phyloP scores from a whole-genome alignment of 805 yeast genomes.

The Myxozyma geophila region DNA sequence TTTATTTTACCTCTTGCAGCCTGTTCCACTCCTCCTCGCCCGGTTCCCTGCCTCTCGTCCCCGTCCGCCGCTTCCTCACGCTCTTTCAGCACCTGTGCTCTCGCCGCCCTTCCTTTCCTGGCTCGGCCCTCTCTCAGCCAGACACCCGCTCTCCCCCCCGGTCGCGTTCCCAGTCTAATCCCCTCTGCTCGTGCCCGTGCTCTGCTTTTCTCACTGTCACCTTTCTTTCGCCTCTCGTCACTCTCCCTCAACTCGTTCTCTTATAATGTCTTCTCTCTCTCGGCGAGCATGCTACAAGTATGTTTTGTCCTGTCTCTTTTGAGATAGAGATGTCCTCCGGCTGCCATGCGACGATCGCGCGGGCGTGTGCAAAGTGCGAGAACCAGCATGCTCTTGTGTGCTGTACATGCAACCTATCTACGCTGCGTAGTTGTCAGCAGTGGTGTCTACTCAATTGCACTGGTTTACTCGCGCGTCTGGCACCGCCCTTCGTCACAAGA shows the following conservation, averaged over 20 bases:
- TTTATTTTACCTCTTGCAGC: conserved; percentile 6
- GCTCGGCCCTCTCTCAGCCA: not conserved
- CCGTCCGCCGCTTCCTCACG: not conserved
- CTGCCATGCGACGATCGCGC: too few relatives aligned
- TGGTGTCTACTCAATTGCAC: too few relatives aligned
- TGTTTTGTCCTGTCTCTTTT: conserved; percentile 5
- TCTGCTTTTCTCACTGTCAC: not conserved
- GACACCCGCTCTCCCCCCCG: not conserved
- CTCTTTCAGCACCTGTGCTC: not conserved
- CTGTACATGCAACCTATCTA: too few relatives aligned
- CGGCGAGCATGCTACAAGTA: conserved; percentile 39
- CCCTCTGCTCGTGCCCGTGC: not conserved
- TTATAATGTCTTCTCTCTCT: conserved; percentile 33
- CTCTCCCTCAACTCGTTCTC: not conserved
- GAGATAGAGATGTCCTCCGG: not conserved
- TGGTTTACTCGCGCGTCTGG: too few relatives aligned
- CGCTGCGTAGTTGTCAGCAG: too few relatives aligned
- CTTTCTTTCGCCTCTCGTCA: not conserved
- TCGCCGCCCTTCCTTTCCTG: not conserved
- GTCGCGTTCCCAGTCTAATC: not conserved
- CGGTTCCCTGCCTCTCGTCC: not conserved
- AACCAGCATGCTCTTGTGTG: too few relatives aligned
- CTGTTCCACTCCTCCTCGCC: not conserved
- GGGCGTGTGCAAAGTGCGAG: not conserved
- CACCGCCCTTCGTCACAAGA: too few relatives aligned